Conservation (phyloP, 805 yeast species). For the Priceomyces medius region DNA sequence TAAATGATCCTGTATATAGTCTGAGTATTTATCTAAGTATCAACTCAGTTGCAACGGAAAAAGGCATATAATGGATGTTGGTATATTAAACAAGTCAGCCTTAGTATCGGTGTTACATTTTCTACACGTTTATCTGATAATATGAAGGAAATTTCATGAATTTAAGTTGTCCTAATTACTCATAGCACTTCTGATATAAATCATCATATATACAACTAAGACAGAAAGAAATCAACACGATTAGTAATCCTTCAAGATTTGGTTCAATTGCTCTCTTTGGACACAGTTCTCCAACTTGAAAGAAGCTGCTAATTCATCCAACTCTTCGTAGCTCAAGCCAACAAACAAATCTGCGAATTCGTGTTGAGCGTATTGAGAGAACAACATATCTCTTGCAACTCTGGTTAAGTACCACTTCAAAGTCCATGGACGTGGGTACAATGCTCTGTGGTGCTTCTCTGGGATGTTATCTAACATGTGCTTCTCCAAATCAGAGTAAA, state of each 20-base stretch:
- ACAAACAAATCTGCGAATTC: conserved; percentile 47
- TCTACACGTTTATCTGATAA: too few species aligned
- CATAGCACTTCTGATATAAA: too few species aligned
- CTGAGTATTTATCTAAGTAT: too few species aligned
- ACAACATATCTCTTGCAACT: conserved; percentile 42
- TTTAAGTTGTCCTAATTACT: too few species aligned
- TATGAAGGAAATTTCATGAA: too few species aligned
- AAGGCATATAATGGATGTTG: too few species aligned
- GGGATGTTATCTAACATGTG: conserved; percentile 43
- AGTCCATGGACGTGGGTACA: conserved; percentile 44
- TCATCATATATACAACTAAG: too few species aligned
- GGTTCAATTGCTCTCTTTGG: conserved; percentile 43
- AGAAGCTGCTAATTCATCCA: conserved; percentile 51
- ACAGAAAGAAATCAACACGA: too few species aligned
- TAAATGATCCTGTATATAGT: too few species aligned
- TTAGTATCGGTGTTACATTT: too few species aligned
- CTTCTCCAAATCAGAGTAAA: conserved; percentile 34
- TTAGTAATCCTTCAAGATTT: conserved; percentile 24
- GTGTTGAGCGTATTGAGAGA: conserved; percentile 43
- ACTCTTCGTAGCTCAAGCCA: conserved; percentile 42
- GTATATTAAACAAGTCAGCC: too few species aligned
- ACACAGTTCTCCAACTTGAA: conserved; percentile 48
- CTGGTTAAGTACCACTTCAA: conserved; percentile 36
- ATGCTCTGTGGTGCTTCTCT: conserved; percentile 34
- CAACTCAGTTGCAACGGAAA: too few species aligned